phyloP scores from a whole-genome alignment of 192 early-diverging fungal genomes.

The Blastocladiella britannica region DNA sequence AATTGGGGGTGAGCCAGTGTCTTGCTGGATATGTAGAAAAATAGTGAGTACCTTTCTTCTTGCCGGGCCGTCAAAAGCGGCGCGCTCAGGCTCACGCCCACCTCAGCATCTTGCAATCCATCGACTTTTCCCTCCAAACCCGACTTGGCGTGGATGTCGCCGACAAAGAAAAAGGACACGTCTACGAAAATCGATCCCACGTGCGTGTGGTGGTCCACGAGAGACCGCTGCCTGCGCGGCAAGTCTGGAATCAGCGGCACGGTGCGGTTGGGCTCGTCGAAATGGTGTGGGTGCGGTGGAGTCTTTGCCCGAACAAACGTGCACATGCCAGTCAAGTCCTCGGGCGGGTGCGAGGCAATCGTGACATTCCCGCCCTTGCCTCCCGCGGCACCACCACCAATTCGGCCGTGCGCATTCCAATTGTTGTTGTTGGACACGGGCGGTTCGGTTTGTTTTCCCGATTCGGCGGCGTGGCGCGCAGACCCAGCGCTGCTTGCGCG shows the following conservation, averaged over 20 bases:
- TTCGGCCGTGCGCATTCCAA: too few species aligned
- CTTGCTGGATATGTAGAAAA: too few species aligned
- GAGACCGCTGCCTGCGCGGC: neutral
- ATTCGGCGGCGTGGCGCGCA: too few species aligned
- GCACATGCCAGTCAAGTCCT: neutral
- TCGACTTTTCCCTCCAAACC: neutral
- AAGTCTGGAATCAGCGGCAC: neutral
- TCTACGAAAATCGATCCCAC: neutral
- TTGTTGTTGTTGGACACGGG: too few species aligned
- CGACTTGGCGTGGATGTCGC: neutral
- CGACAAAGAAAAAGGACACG: neutral
- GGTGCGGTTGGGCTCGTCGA: neutral
- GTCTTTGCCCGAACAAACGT: neutral
- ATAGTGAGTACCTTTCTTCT: neutral
- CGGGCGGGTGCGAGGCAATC: too few species aligned
- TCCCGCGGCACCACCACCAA: too few species aligned
- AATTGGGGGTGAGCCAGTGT: neutral
- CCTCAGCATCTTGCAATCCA: neutral
- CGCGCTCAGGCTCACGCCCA: neutral
- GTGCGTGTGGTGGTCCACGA: neutral
- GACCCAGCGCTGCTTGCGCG: too few species aligned
- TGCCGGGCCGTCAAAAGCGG: neutral
- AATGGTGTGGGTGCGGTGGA: neutral
- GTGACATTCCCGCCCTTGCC: too few species aligned
- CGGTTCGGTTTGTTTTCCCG: too few species aligned